phyloP scores from a whole-genome alignment of 176 grass and related monocot genomes.

The Avena atlantica region DNA sequence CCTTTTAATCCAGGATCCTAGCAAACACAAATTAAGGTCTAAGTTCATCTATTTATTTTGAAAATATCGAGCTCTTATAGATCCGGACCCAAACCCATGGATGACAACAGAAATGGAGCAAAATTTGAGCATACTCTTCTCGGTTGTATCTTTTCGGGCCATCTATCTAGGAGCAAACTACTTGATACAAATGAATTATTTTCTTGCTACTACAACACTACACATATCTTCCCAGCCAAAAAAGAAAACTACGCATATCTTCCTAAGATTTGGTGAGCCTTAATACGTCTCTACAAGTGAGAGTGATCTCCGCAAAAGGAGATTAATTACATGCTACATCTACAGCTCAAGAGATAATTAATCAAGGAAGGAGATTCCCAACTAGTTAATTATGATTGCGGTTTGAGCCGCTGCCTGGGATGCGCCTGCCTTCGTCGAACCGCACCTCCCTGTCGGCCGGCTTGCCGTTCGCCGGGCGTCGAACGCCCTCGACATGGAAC shows the following conservation, averaged over 20 bases:
- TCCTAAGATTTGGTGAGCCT: not conserved
- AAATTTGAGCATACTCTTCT: not conserved
- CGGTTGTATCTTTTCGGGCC: not conserved
- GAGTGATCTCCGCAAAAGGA: conserved; percentile 10
- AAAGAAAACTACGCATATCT: too few relatives aligned
- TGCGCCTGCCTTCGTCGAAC: conserved; percentile 45
- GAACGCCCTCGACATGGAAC: not conserved
- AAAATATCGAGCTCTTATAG: too few relatives aligned
- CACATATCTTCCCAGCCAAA: not conserved
- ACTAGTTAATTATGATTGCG: conserved; percentile 44
- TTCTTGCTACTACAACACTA: not conserved
- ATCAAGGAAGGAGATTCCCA: not conserved
- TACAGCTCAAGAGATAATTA: not conserved
- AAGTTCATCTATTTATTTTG: too few relatives aligned
- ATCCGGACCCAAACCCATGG: too few relatives aligned
- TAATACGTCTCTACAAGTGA: conserved; percentile 42
- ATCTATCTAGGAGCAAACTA: not conserved
- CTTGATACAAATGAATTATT: not conserved
- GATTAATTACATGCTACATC: not conserved
- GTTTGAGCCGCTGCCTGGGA: conserved; percentile 32
- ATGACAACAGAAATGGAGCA: not conserved
- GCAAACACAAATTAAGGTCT: too few relatives aligned
- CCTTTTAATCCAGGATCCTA: too few relatives aligned
- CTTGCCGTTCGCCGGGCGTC: not conserved
- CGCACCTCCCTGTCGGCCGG: conserved; percentile 23